Evolutionary conservation across 345 rosid genomes (phyloP), one percentile per base, ranked within the genome.

Genomic region (Gossypium longicalyx): DNA sequence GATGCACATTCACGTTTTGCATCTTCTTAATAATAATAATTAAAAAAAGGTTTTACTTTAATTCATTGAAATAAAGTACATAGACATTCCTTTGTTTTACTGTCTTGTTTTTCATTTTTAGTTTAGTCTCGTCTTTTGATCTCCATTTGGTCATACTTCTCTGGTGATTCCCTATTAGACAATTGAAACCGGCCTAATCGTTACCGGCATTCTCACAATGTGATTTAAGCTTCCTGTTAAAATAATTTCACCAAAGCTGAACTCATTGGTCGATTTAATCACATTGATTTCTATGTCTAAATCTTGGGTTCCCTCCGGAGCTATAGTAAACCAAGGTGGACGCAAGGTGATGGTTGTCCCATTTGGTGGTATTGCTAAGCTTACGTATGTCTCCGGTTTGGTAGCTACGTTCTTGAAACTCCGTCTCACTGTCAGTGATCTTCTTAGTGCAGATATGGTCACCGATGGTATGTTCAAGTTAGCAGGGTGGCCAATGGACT

Each of bases 381-480:
- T 71, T 12, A 80, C 16, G 76, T 89, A 88, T 43, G 88, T 86
- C 75, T 92, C 91, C 27, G 84, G 79, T 78, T 79, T 85, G 72
- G 60, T 72, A 2, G 82, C 87, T 22, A 86, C 90, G 43, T 86
- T 91, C 79, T 70, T 87, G 79, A 94, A 85, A 67, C 83, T 87
- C 79, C 97, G 81, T 48, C 63, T 82, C 73, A 90, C 67, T 8
- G 63, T 70, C 72, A 72, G 83, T 13, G 87, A 70, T 20, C 81
- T 82, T 60, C 48, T 77, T 11, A 92, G 78, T 23, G 86, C 66
- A 45, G 95, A 87, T 76, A 92, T 79, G 10, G 93, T 90, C 58
- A 92, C 86, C 1, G 93, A 94, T 1, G 97, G 97, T 17, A 88
- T 83, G 83, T 94, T 92, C 70, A 94, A 84, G 77, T 89, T 82